These are phyloP conservation scores for Allodekkera sacchari DNA, from an alignment of 805 yeast species.

Conservation along the genomic window DNA sequence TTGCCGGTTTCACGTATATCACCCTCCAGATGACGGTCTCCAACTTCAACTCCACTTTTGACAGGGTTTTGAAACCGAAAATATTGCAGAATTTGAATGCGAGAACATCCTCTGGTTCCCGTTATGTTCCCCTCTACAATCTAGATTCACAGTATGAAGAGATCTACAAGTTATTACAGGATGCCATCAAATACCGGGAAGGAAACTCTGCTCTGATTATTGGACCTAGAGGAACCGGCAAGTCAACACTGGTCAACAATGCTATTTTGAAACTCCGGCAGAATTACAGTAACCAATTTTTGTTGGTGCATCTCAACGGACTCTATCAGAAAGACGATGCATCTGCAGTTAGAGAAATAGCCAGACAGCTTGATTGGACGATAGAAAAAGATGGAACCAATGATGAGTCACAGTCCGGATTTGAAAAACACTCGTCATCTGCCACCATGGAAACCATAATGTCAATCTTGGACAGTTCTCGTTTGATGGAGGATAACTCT, in stretches of 20 bases:
- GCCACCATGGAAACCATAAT: conserved; percentile 56
- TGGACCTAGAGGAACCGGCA: conserved; percentile 79
- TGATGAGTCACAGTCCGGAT: conserved; percentile 13
- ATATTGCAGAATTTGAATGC: conserved; percentile 13
- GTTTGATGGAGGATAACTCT: conserved; percentile 8
- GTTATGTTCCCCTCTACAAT: conserved; percentile 21
- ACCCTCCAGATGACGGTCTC: too few species aligned
- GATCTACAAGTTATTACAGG: conserved; percentile 48
- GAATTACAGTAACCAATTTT: conserved; percentile 41
- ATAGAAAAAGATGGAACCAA: conserved; percentile 9
- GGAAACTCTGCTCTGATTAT: conserved; percentile 75
- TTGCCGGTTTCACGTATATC: too few species aligned
- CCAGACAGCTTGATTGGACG: conserved; percentile 62
- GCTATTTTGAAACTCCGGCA: conserved; percentile 40
- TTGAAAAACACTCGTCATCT: conserved; percentile 46
- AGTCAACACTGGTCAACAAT: conserved; percentile 51
- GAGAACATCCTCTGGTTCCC: conserved; percentile 9
- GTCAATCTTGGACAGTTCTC: conserved; percentile 37
- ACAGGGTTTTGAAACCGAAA: conserved; percentile 1
- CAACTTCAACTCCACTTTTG: too few species aligned
- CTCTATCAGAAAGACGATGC: conserved; percentile 65
- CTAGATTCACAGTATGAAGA: conserved; percentile 37
- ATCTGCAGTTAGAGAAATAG: conserved; percentile 76
- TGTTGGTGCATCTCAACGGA: conserved; percentile 63
- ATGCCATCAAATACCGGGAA: conserved; percentile 58